Conservation (phyloP, 805 yeast genomes). For the Saturnispora dispora region DNA sequence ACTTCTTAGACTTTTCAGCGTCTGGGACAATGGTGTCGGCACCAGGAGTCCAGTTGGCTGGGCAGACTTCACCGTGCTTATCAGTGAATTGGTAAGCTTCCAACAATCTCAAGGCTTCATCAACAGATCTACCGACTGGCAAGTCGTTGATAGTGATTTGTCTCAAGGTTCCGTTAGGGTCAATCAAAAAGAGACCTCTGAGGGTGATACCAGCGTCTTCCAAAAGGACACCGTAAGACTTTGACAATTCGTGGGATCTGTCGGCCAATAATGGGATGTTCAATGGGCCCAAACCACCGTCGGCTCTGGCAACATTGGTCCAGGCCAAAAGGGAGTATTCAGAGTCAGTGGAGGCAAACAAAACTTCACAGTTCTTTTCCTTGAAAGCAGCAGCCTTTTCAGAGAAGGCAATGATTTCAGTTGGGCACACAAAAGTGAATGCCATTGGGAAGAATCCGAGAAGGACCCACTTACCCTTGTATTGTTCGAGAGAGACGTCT, state of each 20-base stretch:
- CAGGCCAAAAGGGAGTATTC: constrained; percentile 96
- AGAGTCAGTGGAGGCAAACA: constrained; percentile 97
- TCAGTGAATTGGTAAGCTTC: constrained; percentile 99
- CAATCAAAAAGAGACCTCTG: constrained; percentile 97
- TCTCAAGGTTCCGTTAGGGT: constrained; percentile 91
- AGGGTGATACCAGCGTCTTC: constrained; percentile 96
- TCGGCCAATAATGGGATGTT: constrained; percentile 93
- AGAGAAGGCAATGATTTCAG: constrained; percentile 97
- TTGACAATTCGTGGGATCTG: constrained; percentile 90
- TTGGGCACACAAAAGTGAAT: constrained; percentile 98
- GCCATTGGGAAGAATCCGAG: constrained; percentile 98
- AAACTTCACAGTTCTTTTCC: constrained; percentile 77
- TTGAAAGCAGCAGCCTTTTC: constrained; percentile 87
- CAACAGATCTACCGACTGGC: constrained; percentile 99
- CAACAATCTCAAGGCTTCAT: constrained; percentile 92
- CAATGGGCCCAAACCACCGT: constrained; percentile 96
- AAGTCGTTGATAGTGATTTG: constrained; percentile 97
- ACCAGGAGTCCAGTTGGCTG: constrained; percentile 99
- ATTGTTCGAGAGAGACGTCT: constrained; percentile 88
- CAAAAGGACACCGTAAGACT: constrained; percentile 94
- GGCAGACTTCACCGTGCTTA: constrained; percentile 98
- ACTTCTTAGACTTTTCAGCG: constrained; percentile 68
- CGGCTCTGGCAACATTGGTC: constrained; percentile 94
- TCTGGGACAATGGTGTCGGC: constrained; percentile 84
- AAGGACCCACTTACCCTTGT: constrained; percentile 96